phyloP scores from a whole-genome alignment of 768 basidiomycete species.

The Xerocomus potaroensis region DNA sequence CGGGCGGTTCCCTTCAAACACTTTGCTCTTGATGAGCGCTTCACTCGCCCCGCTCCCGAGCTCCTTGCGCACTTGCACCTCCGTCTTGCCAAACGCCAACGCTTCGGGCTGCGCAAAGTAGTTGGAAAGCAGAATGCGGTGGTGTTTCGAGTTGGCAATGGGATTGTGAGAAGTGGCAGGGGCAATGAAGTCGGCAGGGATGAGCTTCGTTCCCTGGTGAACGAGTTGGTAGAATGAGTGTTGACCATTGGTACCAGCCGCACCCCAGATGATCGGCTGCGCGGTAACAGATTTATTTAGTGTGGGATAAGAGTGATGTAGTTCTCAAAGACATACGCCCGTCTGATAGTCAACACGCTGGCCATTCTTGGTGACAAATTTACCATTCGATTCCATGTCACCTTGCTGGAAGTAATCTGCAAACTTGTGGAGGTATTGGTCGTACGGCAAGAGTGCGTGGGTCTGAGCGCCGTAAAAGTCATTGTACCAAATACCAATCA shows the following conservation, averaged over 20 bases:
- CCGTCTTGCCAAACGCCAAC: slow-evolving; percentile 95
- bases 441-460: slow-evolving; percentile 92
- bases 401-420: slow-evolving; percentile 99
- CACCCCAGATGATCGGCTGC: slow-evolving; percentile 98
- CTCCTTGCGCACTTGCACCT: slow-evolving; percentile 76
- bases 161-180: slow-evolving; percentile 90
- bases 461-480: slow-evolving; percentile 98
- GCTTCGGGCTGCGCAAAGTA: slow-evolving; percentile 99
- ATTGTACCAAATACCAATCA: slow-evolving; percentile 97
- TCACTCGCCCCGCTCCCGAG: slow-evolving; percentile 69
- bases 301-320: too few relatives aligned
- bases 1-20: slow-evolving; percentile 96
- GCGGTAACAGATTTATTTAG: not conserved
- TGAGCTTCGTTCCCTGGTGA: slow-evolving; percentile 90
- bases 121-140: slow-evolving; percentile 95
- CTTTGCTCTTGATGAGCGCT: slow-evolving; percentile 90
- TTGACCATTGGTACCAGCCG: slow-evolving; percentile 96
- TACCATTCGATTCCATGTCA: slow-evolving; percentile 99
- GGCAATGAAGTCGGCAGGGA: slow-evolving; percentile 90
- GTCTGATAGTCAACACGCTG: slow-evolving; percentile 94
- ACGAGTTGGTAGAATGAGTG: slow-evolving; percentile 99
- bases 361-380: slow-evolving; percentile 92
- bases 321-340: slow-evolving; percentile 56
- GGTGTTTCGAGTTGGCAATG: slow-evolving; percentile 81
- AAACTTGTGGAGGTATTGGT: slow-evolving; percentile 99